Conservation (phyloP, 768 basidiomycete genomes). For the Coprinopsis marcescibilis region DNA sequence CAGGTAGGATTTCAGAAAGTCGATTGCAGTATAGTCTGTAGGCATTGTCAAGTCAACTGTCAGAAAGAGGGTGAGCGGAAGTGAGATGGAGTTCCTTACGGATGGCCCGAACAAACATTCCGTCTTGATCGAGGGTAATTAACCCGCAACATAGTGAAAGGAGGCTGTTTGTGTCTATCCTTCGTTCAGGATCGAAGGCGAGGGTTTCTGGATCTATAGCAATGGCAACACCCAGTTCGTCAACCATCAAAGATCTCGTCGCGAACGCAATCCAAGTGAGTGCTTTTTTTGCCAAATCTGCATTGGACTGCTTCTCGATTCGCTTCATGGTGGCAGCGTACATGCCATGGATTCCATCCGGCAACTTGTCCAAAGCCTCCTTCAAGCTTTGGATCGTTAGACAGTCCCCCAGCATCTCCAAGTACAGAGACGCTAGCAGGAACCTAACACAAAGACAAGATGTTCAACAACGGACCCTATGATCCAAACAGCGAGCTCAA, state of each 20-base stretch:
- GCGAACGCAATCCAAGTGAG: not conserved
- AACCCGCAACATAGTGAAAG: not conserved
- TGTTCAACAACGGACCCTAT: not conserved
- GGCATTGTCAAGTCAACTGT: no score
- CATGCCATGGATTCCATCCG: not conserved
- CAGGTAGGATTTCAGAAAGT: no score
- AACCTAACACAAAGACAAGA: no score
- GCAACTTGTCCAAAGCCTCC: not conserved
- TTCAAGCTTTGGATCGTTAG: not conserved
- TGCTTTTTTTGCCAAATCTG: not conserved
- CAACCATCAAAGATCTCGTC: not conserved
- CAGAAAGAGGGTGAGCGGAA: no score
- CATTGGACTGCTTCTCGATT: not conserved
- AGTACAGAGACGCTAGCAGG: not conserved
- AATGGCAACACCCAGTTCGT: not conserved
- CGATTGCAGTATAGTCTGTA: no score
- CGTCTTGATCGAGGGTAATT: not conserved
- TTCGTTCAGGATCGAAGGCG: not conserved
- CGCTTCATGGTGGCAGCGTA: not conserved
- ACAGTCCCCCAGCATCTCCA: not conserved
- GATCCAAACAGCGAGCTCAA: not conserved
- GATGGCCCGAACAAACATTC: not conserved
- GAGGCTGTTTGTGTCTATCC: not conserved
- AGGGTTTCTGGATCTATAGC: not conserved
- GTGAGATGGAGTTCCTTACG: no score